phyloP scores from a whole-genome alignment of 2,329 filamentous ascomycete genomes.

The Hymenoscyphus repandus region DNA sequence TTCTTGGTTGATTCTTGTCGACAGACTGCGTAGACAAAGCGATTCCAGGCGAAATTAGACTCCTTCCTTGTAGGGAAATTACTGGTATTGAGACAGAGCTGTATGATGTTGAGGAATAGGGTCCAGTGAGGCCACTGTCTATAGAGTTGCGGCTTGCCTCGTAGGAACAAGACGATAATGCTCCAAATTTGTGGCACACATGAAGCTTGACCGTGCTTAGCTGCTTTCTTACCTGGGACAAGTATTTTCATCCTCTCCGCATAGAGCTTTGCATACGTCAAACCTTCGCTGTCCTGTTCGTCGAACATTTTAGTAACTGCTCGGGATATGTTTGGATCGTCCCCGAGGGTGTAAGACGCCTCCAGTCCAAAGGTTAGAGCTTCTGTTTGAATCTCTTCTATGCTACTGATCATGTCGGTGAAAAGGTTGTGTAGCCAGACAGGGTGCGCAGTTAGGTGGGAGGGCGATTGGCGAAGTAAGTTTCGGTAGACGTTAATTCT shows the following conservation, averaged over 20 bases:
- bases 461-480: constrained; percentile 65
- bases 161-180: constrained; percentile 71
- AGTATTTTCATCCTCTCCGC: constrained; percentile 62
- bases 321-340: constrained; percentile 62
- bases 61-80: constrained; percentile 67
- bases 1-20: constrained; percentile 52
- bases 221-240: constrained; percentile 56
- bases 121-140: constrained; percentile 66
- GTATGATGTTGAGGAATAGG: constrained; percentile 72
- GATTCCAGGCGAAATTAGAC: constrained; percentile 81
- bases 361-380: constrained; percentile 72
- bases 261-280: constrained; percentile 55
- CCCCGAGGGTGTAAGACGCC: constrained; percentile 63
- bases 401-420: constrained; percentile 70
- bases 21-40: constrained; percentile 70
- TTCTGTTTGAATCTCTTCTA: constrained; percentile 69
- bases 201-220: constrained; percentile 33
- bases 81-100: constrained; percentile 76
- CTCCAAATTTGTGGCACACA: constrained; percentile 88
- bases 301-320: constrained; percentile 61
- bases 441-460: constrained; percentile 63
- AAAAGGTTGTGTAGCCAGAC: constrained; percentile 83
- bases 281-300: constrained; percentile 30
- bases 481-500: constrained; percentile 75
- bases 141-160: constrained; percentile 52